A percentile compares a stretch with the other conserved stretches of the same genome.
Conservation (phyloP, 2,329 filamentous ascomycete genomes). For the Periconia sp. region DNA sequence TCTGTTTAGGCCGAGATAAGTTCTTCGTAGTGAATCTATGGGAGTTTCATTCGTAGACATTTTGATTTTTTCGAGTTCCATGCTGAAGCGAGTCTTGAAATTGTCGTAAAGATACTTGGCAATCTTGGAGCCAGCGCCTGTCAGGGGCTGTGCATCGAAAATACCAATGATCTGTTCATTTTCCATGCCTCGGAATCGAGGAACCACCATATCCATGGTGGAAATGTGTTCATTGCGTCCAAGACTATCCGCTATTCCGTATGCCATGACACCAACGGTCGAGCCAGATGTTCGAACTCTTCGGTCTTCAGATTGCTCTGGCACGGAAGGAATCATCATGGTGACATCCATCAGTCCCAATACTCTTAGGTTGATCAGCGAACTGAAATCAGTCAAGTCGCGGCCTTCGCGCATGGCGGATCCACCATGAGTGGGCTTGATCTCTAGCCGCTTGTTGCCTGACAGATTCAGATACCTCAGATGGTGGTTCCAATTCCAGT, state of each 20-base stretch:
- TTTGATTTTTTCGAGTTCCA: conserved; percentile 66
- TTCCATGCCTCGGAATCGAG: conserved; percentile 85
- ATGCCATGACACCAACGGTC: conserved; percentile 83
- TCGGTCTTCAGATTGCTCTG: conserved; percentile 91
- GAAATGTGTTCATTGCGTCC: conserved; percentile 93
- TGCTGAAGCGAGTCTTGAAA: conserved; percentile 80
- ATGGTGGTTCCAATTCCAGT: conserved; percentile 98
- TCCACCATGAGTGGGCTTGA: conserved; percentile 64
- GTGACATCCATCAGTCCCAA: conserved; percentile 98
- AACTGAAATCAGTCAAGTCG: conserved; percentile 87
- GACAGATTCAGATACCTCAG: conserved; percentile 94
- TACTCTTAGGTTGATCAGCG: conserved; percentile 78
- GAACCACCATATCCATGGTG: conserved; percentile 92
- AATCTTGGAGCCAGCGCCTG: conserved; percentile 88
- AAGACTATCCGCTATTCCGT: conserved; percentile 96
- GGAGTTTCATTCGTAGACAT: conserved; percentile 72
- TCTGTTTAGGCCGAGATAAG: conserved; percentile 90
- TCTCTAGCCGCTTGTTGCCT: conserved; percentile 94
- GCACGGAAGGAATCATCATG: conserved; percentile 86
- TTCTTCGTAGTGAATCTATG: conserved; percentile 77
- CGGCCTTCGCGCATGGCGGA: conserved; percentile 55
- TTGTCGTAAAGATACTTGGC: conserved; percentile 97
- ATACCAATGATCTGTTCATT: conserved; percentile 90
- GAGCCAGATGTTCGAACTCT: conserved; percentile 98
- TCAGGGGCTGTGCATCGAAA: conserved; percentile 91